Evolutionary conservation across 352 stramenopile genomes (phyloP), one percentile per base, ranked within the genome.

Genomic region (Pythium aristosporum): DNA sequence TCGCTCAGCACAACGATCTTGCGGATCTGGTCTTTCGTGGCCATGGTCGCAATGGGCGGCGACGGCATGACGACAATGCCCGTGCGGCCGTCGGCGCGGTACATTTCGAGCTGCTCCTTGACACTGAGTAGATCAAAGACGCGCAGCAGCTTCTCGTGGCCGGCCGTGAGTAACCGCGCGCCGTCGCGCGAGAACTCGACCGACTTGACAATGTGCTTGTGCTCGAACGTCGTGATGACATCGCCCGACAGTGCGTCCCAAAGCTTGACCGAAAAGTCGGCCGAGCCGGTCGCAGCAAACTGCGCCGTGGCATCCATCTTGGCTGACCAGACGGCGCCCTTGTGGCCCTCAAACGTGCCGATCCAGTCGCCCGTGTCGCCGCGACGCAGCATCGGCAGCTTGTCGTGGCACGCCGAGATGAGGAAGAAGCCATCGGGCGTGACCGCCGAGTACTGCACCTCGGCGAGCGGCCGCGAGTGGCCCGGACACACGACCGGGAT

Each of bases 171-270:
- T 57, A 99, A 78, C 20, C 75, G 72, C 47, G 77, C 69, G 32
- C 84, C 89, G 63, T 98, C 89, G 3, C 57, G 69, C 39, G 91
- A 91, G 80, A 99, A 99, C 53, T 88, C 89, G 50, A 98, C 88
- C 20, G 82, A 96, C 79, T 99, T 99, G 61, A 99, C 96, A 59
- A 99, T 96, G 75, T 99, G 96, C 62, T 96, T 94, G 79, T 99
- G 97, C 32, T 96, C 80, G 36, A 98, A 94, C n/a, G 88, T 96
- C 9, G 91, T 82, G 32, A 99, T 70, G n/a, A 85, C 73, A 30
- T 97, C 85, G 50, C 96, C 97, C 34, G 96, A 98, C 47, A 98
- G 89, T 9, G 96, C 97, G 78, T 99, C 96, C 97, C 97, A 99
- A 16, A 99, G 74, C 64, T 98, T 96, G 44, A 96, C 96, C 13